Evolutionary conservation across 768 basidiomycete species (phyloP).

Genomic region (Auricularia cornea): DNA sequence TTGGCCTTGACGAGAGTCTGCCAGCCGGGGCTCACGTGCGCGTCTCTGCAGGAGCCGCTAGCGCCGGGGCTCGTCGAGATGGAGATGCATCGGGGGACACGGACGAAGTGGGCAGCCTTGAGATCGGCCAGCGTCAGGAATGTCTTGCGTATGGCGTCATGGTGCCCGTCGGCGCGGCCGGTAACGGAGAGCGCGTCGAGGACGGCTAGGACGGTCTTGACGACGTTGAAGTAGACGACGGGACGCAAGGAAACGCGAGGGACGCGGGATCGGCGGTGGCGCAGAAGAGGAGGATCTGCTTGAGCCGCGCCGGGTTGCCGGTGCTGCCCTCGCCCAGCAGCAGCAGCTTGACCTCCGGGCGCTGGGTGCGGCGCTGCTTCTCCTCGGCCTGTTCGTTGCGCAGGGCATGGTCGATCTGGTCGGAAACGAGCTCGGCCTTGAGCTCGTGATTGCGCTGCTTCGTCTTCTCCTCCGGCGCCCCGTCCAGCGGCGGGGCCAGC

Average conservation of each 20-base stretch:
- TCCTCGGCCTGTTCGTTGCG: constrained; percentile 7
- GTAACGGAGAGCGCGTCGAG: constrained; percentile 53
- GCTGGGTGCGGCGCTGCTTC: constrained; percentile 3
- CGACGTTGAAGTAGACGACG: constrained; percentile 75
- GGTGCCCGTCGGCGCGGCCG: not conserved
- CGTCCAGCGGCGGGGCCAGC: constrained; percentile 1
- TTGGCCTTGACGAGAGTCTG: constrained; percentile 40
- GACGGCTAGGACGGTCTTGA: constrained; percentile 71
- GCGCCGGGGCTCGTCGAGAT: constrained; percentile 37
- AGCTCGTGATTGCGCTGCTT: not conserved
- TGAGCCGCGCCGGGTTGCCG: constrained; percentile 68
- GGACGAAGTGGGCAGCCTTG: constrained; percentile 58
- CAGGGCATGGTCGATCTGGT: constrained; percentile 2
- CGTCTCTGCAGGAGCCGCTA: constrained; percentile 24
- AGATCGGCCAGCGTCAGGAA: constrained; percentile 57
- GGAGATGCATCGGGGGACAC: constrained; percentile 58
- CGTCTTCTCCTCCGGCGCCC: not conserved
- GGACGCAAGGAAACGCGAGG: constrained; percentile 71
- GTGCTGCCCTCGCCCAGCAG: constrained; percentile 17
- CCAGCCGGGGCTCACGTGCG: constrained; percentile 67
- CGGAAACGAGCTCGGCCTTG: constrained; percentile 1
- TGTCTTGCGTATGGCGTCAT: constrained; percentile 35
- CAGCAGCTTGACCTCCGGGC: constrained; percentile 32
- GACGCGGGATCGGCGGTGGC: constrained; percentile 54
- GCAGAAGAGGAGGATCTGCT: constrained; percentile 77